These are phyloP conservation scores for Trapa bicornis DNA, from an alignment of 345 rosid species.

Conservation along the genomic window DNA sequence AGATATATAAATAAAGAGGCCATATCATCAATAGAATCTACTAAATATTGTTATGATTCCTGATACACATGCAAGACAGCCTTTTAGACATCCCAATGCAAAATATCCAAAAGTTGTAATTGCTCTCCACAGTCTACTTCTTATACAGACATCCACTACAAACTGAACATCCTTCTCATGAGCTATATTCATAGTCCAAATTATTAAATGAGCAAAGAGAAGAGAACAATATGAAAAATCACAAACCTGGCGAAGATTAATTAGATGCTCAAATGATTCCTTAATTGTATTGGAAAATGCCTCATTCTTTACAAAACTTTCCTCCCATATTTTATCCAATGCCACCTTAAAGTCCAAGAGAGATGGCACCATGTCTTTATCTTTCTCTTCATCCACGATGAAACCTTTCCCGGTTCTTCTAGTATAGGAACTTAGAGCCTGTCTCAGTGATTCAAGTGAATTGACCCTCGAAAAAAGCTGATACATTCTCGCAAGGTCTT, in stretches of 20 bases:
- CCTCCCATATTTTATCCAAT: slow-evolving; percentile 85
- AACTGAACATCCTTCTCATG: neutral
- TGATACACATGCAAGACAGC: neutral
- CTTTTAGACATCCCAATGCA: neutral
- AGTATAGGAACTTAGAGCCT: slow-evolving; percentile 63
- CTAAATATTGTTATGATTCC: neutral
- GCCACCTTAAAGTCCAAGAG: slow-evolving; percentile 84
- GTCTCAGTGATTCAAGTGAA: slow-evolving; percentile 77
- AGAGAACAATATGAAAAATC: slow-evolving; percentile 4
- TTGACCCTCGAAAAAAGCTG: slow-evolving; percentile 64
- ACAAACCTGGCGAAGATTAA: slow-evolving; percentile 91
- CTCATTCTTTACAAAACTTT: slow-evolving; percentile 84
- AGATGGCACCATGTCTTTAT: slow-evolving; percentile 86
- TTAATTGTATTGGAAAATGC: slow-evolving; percentile 80
- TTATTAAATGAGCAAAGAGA: neutral
- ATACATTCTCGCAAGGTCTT: slow-evolving; percentile 82
- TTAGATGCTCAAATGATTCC: slow-evolving; percentile 90
- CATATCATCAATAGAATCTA: neutral
- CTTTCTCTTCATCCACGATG: slow-evolving; percentile 97
- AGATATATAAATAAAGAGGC: neutral
- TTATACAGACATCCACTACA: neutral
- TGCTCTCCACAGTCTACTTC: neutral
- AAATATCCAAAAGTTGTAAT: neutral
- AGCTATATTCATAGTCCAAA: neutral
- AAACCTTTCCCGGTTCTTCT: slow-evolving; percentile 76